A percentile compares a stretch with the other conserved stretches of the same genome.
These are phyloP conservation scores for Aspergillus steynii DNA, from an alignment of 495 filamentous ascomycete genomes.

Conservation along the genomic window DNA sequence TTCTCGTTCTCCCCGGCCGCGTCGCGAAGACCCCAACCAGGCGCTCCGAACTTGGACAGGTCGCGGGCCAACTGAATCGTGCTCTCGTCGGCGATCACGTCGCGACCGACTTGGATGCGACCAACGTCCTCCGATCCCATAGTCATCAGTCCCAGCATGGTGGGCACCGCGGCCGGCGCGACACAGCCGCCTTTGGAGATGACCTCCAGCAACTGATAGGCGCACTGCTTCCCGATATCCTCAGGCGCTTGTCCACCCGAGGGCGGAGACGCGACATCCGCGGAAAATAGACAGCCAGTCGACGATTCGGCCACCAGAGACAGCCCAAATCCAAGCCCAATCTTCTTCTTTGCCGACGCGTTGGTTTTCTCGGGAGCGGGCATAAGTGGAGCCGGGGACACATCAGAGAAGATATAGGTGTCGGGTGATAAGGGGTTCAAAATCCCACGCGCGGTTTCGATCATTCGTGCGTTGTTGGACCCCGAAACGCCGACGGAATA, in stretches of 20 bases:
- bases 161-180: constrained; percentile 63
- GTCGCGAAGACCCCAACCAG: constrained; percentile 85
- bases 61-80: constrained; percentile 79
- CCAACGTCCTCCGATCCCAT: constrained; percentile 84
- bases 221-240: constrained; percentile 84
- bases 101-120: constrained; percentile 60
- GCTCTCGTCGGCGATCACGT: constrained; percentile 77
- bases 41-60: constrained; percentile 77
- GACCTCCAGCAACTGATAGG: constrained; percentile 83
- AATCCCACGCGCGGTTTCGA: constrained; percentile 82
- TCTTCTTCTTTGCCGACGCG: constrained; percentile 62
- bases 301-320: constrained; percentile 89
- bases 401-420: constrained; percentile 80
- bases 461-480: constrained; percentile 93
- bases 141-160: constrained; percentile 85
- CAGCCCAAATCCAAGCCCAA: constrained; percentile 85
- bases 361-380: constrained; percentile 60
- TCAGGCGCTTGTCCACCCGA: constrained; percentile 81
- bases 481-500: constrained; percentile 88
- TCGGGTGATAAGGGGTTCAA: constrained; percentile 84
- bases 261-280: constrained; percentile 80
- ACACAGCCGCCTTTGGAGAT: constrained; percentile 83
- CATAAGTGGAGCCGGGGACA: constrained; percentile 71
- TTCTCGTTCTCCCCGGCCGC: constrained; percentile 61
- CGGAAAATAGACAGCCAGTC: constrained; percentile 79